Evolutionary conservation across 345 rosid genomes (phyloP).

Genomic region (Trapa bicornis): DNA sequence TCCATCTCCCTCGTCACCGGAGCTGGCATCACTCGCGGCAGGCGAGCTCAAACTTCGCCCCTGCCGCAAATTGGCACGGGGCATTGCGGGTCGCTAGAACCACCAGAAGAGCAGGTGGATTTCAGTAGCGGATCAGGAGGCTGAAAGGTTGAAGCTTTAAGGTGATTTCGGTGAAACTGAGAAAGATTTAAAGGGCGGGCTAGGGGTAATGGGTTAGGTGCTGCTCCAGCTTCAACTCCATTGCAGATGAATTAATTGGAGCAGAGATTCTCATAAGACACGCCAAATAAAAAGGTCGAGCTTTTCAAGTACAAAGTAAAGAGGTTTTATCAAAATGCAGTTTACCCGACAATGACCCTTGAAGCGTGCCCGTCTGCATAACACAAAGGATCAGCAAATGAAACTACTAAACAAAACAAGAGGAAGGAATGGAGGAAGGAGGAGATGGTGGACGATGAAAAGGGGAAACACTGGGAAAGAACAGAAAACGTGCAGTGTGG

Average conservation of each 20-base stretch:
- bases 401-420: neutral
- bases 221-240: neutral
- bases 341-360: neutral
- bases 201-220: conserved; percentile 1
- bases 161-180: neutral
- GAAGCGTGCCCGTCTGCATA: neutral
- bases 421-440: neutral
- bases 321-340: neutral
- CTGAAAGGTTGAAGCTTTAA: neutral
- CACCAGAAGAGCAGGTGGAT: neutral
- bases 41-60: conserved; percentile 24
- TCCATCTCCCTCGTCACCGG: conserved; percentile 13
- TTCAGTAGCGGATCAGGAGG: neutral
- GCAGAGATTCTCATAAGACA: neutral
- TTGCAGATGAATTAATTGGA: neutral
- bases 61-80: conserved; percentile 41
- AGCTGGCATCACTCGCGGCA: conserved; percentile 24
- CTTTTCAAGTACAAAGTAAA: neutral
- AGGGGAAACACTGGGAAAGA: conserved; percentile 2
- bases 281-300: neutral
- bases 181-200: neutral
- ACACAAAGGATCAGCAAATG: neutral
- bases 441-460: neutral
- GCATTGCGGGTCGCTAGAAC: neutral
- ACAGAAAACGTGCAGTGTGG: conserved; percentile 14